These are phyloP conservation scores for Alternaria novae-zelandiae DNA, from an alignment of 2,329 filamentous ascomycete genomes.

Conservation along the genomic window DNA sequence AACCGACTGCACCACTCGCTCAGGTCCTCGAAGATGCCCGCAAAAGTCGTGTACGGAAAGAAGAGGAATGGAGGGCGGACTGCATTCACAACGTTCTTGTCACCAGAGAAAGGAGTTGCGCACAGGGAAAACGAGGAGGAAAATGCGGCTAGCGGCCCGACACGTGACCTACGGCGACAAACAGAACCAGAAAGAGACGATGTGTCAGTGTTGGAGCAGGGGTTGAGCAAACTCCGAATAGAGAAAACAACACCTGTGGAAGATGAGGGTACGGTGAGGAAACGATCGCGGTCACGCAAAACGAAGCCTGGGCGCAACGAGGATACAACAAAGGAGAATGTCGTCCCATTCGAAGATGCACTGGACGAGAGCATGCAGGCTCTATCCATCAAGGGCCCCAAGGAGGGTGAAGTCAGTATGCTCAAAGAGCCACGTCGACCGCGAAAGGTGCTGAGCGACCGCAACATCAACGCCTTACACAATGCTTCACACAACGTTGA, in stretches of 20 bases:
- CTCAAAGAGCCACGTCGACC: slow-evolving; percentile 11
- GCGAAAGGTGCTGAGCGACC: slow-evolving; percentile 12
- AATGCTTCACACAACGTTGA: slow-evolving; percentile 9
- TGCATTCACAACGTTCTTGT: slow-evolving; percentile 35
- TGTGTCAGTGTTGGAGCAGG: slow-evolving; percentile 9
- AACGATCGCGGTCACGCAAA: slow-evolving; percentile 12
- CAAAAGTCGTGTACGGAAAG: slow-evolving; percentile 34
- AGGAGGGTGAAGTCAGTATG: not conserved
- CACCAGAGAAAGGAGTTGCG: slow-evolving; percentile 32
- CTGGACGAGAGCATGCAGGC: slow-evolving; percentile 10
- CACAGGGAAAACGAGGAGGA: not conserved
- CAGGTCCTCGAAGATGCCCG: slow-evolving; percentile 22
- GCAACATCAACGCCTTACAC: slow-evolving; percentile 17
- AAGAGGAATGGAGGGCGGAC: slow-evolving; percentile 34
- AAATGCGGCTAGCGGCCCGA: slow-evolving; percentile 2
- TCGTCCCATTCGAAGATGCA: not conserved
- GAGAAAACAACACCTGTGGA: not conserved
- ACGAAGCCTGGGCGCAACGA: not conserved
- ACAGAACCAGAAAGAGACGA: slow-evolving; percentile 1
- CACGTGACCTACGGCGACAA: slow-evolving; percentile 7
- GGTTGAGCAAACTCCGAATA: slow-evolving; percentile 9
- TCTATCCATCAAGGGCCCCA: not conserved
- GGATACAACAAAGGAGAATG: slow-evolving; percentile 9
- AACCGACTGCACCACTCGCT: slow-evolving; percentile 2
- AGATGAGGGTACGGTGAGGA: slow-evolving; percentile 9